Evolutionary conservation across 176 grass and related monocot species (phyloP), one percentile per base, ranked within the genome.

Genomic region (Cenchrus fungigraminus): DNA sequence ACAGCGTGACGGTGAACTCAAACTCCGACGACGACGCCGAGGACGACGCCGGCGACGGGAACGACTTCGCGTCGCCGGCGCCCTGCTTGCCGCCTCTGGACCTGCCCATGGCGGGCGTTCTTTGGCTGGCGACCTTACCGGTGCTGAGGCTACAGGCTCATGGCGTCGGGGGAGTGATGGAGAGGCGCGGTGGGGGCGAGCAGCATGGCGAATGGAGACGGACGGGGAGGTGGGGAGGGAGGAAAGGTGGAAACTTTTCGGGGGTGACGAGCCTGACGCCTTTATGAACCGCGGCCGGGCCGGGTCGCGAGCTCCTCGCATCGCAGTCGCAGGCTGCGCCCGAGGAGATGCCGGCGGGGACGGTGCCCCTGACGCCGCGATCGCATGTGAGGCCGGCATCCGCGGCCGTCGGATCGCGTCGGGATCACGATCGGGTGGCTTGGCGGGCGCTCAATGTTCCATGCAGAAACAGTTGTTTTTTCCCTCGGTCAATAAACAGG

Each of bases 11-110:
- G 28, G 97, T 96, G 93, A 99, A 99, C 91, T 99, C 97, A 84
- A 99, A 99, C 77, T 99, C 97, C 4, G 97, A 99, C 3, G 97
- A 95, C 17, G 97, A 95, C 9, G 90, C 86, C 68, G 92, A 94
- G 17, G 95, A 95, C 19, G 94, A 92, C 12, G 92, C 80, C 63
- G 92, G 89, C n/a, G 90, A 94, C 58, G 92, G 88, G 64, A 90
- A 97, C 34, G 89, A 86, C 80, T 22, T 90, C 13, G 71, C 17
- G 73, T 43, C 77, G 83, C 74, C 19, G 78, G 78, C 1, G 76
- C 42, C 50, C 9, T 25, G 25, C 25, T 65, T 87, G 76, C 54
- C 70, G 69, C 75, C 81, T 70, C 85, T 76, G 1, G 81, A 76
- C 19, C 85, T 56, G 76, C 89, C 89, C 89, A 91, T 74, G 72